Evolutionary conservation across 2,329 filamentous ascomycete species (phyloP).

Genomic region (Exophiala dermatitidis): DNA sequence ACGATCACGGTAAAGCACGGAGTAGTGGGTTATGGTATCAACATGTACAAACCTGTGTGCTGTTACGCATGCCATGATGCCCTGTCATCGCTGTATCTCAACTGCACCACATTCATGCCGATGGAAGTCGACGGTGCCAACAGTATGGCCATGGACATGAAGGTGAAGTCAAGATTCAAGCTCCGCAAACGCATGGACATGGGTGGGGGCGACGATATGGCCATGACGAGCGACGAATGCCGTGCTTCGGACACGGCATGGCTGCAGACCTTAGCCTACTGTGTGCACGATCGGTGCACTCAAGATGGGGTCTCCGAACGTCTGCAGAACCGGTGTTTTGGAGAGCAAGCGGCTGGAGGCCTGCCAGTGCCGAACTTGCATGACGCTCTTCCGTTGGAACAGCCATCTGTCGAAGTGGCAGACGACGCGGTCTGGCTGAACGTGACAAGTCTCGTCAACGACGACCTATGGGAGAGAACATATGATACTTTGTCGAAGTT

Average conservation of each 20-base stretch:
- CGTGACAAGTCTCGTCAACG: conserved; percentile 30
- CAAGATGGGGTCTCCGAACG: conserved; percentile 3
- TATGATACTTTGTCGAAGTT: conserved; percentile 29
- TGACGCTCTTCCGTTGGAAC: conserved; percentile 25
- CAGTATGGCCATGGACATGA: conserved; percentile 19
- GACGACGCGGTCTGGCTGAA: conserved; percentile 30
- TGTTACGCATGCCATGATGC: conserved; percentile 28
- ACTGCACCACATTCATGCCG: conserved; percentile 28
- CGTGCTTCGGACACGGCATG: conserved; percentile 28
- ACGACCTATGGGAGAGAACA: conserved; percentile 28
- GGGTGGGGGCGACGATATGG: conserved; percentile 13
- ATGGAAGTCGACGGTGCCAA: not conserved
- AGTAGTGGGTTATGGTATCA: conserved; percentile 30
- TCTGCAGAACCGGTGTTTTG: conserved; percentile 27
- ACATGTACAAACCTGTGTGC: conserved; percentile 29
- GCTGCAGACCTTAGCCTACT: conserved; percentile 30
- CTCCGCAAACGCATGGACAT: conserved; percentile 21
- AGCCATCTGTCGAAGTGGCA: conserved; percentile 24
- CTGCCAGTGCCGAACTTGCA: conserved; percentile 25
- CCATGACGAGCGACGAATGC: conserved; percentile 27
- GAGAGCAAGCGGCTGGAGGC: conserved; percentile 22
- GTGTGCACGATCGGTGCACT: conserved; percentile 28
- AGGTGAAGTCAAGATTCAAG: conserved; percentile 15
- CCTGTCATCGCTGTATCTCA: conserved; percentile 27
- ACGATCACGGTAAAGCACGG: conserved; percentile 16